Percentiles rank a stretch among this genome's conserved stretches.
phyloP scores from a whole-genome alignment of 2,329 filamentous ascomycete genomes.

The Xylariaceae sp. region DNA sequence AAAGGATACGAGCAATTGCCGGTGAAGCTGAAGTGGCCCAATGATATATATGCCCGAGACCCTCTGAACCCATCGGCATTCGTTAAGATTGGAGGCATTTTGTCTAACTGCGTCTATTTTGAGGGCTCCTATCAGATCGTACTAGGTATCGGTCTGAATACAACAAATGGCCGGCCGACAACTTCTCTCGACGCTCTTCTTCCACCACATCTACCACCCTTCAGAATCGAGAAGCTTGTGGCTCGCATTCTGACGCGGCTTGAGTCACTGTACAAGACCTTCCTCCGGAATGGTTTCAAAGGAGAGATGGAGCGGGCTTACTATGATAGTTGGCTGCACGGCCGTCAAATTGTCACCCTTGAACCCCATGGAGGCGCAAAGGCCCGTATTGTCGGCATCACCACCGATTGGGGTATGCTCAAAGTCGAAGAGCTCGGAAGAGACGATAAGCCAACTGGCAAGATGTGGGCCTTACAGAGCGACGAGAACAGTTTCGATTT shows the following conservation, averaged over 20 bases:
- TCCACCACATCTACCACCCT: conserved; percentile 44
- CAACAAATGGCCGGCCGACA: conserved; percentile 76
- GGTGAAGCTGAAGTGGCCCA: conserved; percentile 93
- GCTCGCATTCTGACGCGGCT: conserved; percentile 74
- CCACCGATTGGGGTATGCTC: conserved; percentile 83
- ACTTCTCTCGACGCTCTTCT: conserved; percentile 77
- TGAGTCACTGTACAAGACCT: conserved; percentile 70
- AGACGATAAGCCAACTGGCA: conserved; percentile 69
- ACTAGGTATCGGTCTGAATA: conserved; percentile 81
- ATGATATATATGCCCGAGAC: conserved; percentile 80
- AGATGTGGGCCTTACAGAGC: conserved; percentile 78
- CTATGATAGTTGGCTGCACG: conserved; percentile 82
- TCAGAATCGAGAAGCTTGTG: conserved; percentile 73
- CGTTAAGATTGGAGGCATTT: conserved; percentile 87
- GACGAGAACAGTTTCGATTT: conserved; percentile 99
- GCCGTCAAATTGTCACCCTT: conserved; percentile 63
- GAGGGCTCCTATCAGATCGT: conserved; percentile 76
- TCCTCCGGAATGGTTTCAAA: conserved; percentile 71
- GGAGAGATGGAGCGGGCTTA: conserved; percentile 67
- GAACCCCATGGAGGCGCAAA: conserved; percentile 72
- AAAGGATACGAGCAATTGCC: conserved; percentile 68
- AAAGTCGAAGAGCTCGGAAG: conserved; percentile 75
- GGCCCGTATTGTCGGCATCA: conserved; percentile 80
- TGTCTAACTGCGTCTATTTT: conserved; percentile 82
- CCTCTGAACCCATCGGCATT: conserved; percentile 53